phyloP scores from a whole-genome alignment of 2,329 filamentous ascomycete species.

The Penicillium aurantiogriseum region DNA sequence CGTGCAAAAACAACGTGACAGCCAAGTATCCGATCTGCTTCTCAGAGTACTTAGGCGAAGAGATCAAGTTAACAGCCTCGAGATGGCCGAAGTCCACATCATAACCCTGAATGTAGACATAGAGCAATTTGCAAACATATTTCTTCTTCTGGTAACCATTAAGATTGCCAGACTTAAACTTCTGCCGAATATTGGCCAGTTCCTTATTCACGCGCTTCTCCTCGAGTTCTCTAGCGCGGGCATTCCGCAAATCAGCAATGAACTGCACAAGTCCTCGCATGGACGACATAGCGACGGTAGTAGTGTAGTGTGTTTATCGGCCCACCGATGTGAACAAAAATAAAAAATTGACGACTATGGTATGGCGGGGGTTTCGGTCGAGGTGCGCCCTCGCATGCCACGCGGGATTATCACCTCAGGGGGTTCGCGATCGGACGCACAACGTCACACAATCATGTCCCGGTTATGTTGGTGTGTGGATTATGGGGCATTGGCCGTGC shows the following conservation, averaged over 20 bases:
- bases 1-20: conserved; percentile 94
- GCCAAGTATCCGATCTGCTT: conserved; percentile 99
- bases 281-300: conserved; percentile 40
- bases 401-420: conserved; percentile 25
- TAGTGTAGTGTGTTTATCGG: background rate
- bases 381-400: conserved; percentile 25
- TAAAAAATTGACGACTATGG: background rate
- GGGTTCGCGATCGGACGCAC: conserved; percentile 23
- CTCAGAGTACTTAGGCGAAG: conserved; percentile 94
- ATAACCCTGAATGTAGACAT: conserved; percentile 98
- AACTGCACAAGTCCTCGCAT: conserved; percentile 86
- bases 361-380: conserved; percentile 15
- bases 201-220: conserved; percentile 99
- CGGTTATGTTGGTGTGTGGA: conserved; percentile 10
- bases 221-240: conserved; percentile 88
- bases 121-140: conserved; percentile 99
- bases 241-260: conserved; percentile 94
- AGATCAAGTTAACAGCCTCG: conserved; percentile 96
- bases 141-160: conserved; percentile 99
- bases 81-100: conserved; percentile 98
- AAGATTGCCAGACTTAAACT: conserved; percentile 92
- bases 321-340: background rate
- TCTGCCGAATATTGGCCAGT: conserved; percentile 95
- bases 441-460: conserved; percentile 35
- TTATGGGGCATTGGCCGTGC: conserved; percentile 27